A percentile compares a stretch with the other conserved stretches of the same genome.
phyloP scores from a whole-genome alignment of 345 rosid genomes.

The Rhodamnia rubescens region DNA sequence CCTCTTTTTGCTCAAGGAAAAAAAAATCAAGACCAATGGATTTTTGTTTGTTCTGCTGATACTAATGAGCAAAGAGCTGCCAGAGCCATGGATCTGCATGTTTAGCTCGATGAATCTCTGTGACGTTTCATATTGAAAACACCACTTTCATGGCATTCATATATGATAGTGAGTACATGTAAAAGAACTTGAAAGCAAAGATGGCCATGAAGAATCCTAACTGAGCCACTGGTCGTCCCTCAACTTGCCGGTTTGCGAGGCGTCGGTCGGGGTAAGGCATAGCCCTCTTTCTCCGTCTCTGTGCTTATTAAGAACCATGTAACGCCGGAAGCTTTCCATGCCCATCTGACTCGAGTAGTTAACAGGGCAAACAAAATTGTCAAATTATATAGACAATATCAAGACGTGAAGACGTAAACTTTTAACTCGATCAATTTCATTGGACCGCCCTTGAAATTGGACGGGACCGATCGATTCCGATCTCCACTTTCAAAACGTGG shows the following conservation, averaged over 20 bases:
- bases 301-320: neutral
- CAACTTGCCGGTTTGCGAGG: neutral
- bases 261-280: neutral
- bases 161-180: no score
- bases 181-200: neutral
- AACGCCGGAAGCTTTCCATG: neutral
- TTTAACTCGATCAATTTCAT: no score
- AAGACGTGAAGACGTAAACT: no score
- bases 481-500: no score
- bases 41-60: neutral
- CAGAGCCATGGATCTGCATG: neutral
- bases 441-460: no score
- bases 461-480: fast-evolving
- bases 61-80: neutral
- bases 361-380: no score
- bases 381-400: no score
- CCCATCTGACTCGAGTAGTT: neutral
- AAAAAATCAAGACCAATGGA: neutral
- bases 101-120: neutral
- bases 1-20: neutral
- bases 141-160: neutral
- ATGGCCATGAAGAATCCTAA: neutral
- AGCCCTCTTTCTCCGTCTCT: neutral
- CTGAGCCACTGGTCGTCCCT: neutral
- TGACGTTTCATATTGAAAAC: neutral